phyloP scores from a whole-genome alignment of 371 early-diverging fungal genomes.

The Circinella minor region DNA sequence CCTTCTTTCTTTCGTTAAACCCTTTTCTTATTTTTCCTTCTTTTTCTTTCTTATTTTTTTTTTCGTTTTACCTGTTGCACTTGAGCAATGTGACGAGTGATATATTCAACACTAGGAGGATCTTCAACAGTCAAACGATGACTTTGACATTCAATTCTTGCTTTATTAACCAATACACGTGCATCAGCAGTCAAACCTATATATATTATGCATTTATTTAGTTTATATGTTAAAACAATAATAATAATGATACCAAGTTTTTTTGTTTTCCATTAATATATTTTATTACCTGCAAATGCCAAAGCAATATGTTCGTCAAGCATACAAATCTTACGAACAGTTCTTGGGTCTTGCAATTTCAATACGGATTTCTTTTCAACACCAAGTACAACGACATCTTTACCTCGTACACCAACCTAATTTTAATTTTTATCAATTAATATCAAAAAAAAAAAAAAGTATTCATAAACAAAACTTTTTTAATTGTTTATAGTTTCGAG shows the following conservation, averaged over 20 bases:
- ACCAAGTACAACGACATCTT: conserved; percentile 91
- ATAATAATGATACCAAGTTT: too few species aligned
- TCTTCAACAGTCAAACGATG: conserved; percentile 97
- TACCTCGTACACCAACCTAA: conserved; percentile 97
- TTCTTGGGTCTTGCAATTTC: conserved; percentile 97
- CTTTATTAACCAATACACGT: conserved; percentile 95
- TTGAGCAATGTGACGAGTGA: conserved; percentile 96
- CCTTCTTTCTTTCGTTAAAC: too few species aligned
- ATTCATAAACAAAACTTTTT: not conserved
- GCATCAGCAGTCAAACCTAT: conserved; percentile 96
- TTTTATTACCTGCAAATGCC: conserved; percentile 89
- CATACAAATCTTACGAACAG: conserved; percentile 95
- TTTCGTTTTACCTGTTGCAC: conserved; percentile 85
- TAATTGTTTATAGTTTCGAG: not conserved
- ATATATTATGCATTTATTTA: not conserved
- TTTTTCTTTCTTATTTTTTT: not conserved
- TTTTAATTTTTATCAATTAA: not conserved
- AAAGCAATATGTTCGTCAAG: conserved; percentile 97
- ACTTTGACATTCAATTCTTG: conserved; percentile 97
- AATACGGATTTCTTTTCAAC: conserved; percentile 97
- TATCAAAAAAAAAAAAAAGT: too few species aligned
- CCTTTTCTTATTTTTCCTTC: not conserved
- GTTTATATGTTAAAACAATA: not conserved
- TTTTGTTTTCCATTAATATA: too few species aligned
- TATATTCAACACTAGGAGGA: conserved; percentile 97